Conservation (phyloP, 2,329 filamentous ascomycete genomes). For the Arthroderma sp. region DNA sequence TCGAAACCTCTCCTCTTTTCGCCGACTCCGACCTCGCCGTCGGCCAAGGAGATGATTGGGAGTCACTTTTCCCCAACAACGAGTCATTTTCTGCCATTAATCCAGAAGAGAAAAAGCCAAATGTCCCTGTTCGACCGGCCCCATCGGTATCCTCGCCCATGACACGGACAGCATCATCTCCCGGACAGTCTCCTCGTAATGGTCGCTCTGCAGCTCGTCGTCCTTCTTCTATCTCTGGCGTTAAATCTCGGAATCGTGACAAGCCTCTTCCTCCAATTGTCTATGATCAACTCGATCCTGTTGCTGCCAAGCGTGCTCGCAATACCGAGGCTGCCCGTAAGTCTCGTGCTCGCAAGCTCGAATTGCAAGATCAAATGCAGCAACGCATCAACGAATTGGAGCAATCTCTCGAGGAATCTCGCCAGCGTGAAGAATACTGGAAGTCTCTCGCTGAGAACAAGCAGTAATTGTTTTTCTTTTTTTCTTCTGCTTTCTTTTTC, state of each 20-base stretch:
- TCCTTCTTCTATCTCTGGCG: slow-evolving; percentile 57
- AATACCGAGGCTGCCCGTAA: slow-evolving; percentile 91
- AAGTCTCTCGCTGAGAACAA: slow-evolving; percentile 20
- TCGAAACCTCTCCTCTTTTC: slow-evolving; percentile 69
- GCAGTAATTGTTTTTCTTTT: slow-evolving; percentile 7
- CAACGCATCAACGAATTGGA: slow-evolving; percentile 56
- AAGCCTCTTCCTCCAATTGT: slow-evolving; percentile 70
- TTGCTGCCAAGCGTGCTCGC: slow-evolving; percentile 84
- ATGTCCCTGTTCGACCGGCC: slow-evolving; percentile 5
- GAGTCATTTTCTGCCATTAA: too few relatives aligned
- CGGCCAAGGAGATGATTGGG: slow-evolving; percentile 49
- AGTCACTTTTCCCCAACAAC: slow-evolving; percentile 40
- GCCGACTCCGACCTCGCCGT: slow-evolving; percentile 44
- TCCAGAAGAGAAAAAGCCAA: too few relatives aligned
- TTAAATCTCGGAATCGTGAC: slow-evolving; percentile 60
- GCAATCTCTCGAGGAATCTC: slow-evolving; percentile 26
- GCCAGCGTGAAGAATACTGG: slow-evolving; percentile 26
- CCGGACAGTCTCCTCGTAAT: slow-evolving; percentile 25
- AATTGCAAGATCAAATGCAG: slow-evolving; percentile 62
- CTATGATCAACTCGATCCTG: slow-evolving; percentile 57
- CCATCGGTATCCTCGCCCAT: slow-evolving; percentile 14
- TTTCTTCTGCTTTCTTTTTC: slow-evolving; percentile 8
- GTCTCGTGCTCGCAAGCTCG: slow-evolving; percentile 74
- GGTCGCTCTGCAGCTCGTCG: slow-evolving; percentile 39
- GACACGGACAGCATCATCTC: slow-evolving; percentile 29